Percentiles rank a stretch among this genome's conserved stretches.
These are phyloP conservation scores for Alternaria sp. DNA, from an alignment of 2,329 filamentous ascomycete genomes.

Conservation along the genomic window DNA sequence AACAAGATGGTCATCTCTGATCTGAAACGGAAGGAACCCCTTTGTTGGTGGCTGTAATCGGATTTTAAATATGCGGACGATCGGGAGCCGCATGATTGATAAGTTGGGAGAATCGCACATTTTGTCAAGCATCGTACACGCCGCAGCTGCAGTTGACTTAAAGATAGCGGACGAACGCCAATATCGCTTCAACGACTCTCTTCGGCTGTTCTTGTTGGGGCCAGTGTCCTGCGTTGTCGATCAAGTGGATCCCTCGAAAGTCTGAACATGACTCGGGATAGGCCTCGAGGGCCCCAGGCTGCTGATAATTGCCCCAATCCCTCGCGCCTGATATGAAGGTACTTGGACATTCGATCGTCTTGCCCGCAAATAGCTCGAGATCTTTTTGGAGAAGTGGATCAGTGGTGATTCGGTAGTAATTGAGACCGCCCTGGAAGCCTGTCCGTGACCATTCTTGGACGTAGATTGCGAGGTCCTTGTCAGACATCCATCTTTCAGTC, in stretches of 20 bases:
- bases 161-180: constrained; percentile 49
- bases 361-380: constrained; percentile 64
- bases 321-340: constrained; percentile 66
- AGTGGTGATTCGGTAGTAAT: constrained; percentile 70
- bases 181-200: constrained; percentile 57
- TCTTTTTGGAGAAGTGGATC: constrained; percentile 58
- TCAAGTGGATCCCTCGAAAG: constrained; percentile 60
- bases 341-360: constrained; percentile 66
- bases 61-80: background rate
- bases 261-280: constrained; percentile 60
- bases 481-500: constrained; percentile 62
- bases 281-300: constrained; percentile 67
- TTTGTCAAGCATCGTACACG: background rate
- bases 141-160: constrained; percentile 3
- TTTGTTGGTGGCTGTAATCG: background rate
- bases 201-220: constrained; percentile 70
- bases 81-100: background rate
- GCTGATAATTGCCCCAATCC: constrained; percentile 74
- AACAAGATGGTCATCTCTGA: background rate
- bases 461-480: constrained; percentile 66
- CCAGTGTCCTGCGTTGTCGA: constrained; percentile 72
- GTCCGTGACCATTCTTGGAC: constrained; percentile 65
- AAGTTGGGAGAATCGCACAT: background rate
- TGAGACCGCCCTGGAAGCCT: constrained; percentile 70
- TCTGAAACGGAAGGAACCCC: background rate